Evolutionary conservation across 176 grass and related monocot species (phyloP).

Genomic region (Zoysia pacifica): DNA sequence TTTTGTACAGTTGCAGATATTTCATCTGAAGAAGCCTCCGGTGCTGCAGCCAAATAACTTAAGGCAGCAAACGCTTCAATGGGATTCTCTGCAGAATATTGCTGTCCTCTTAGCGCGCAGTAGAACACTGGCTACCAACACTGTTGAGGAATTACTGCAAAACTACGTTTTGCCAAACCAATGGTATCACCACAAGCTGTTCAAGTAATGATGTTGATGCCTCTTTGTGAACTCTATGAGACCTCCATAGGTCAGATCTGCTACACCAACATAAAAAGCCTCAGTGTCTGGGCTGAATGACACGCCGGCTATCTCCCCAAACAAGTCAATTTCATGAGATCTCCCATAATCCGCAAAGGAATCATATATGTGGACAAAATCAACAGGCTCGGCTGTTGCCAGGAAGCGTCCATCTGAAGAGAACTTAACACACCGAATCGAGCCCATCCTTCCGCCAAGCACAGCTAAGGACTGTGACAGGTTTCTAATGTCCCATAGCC

Average conservation of each 20-base stretch:
- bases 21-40: constrained; percentile 31
- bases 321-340: constrained; percentile 81
- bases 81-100: not conserved
- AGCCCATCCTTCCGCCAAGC: constrained; percentile 75
- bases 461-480: constrained; percentile 66
- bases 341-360: constrained; percentile 43
- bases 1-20: constrained; percentile 37
- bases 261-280: constrained; percentile 72
- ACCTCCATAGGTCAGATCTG: constrained; percentile 75
- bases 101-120: not conserved
- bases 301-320: constrained; percentile 83
- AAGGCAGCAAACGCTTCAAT: constrained; percentile 25
- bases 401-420: constrained; percentile 76
- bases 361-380: constrained; percentile 91
- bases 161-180: constrained; percentile 6
- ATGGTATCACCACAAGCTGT: constrained; percentile 50
- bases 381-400: constrained; percentile 75
- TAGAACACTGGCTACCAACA: not conserved
- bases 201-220: constrained; percentile 59
- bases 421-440: constrained; percentile 78
- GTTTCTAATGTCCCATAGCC: constrained; percentile 94
- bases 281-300: constrained; percentile 78
- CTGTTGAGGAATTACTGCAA: not conserved
- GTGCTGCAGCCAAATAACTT: constrained; percentile 31
- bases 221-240: constrained; percentile 71